phyloP scores from a whole-genome alignment of 2,329 filamentous ascomycete species.

The Knoxdaviesia proteae region DNA sequence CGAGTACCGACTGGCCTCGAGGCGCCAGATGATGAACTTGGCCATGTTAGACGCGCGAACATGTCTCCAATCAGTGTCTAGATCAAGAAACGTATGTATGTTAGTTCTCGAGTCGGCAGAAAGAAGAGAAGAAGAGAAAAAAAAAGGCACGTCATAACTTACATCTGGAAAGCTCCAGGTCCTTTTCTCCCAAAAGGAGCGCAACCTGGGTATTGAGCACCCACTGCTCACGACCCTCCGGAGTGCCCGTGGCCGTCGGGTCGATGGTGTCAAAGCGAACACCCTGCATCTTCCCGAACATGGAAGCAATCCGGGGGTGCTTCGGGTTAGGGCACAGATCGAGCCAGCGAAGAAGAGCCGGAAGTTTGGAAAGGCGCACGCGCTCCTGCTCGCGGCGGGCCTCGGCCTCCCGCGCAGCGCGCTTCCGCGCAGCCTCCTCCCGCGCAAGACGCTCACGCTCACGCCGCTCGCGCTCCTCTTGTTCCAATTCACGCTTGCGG shows the following conservation, averaged over 20 bases:
- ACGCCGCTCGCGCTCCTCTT: slow-evolving; percentile 22
- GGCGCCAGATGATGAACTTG: slow-evolving; percentile 37
- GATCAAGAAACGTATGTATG: too few relatives aligned
- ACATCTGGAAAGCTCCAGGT: slow-evolving; percentile 38
- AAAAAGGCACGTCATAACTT: slow-evolving; percentile 11
- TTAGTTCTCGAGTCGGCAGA: too few relatives aligned
- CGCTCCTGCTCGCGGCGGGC: slow-evolving; percentile 32
- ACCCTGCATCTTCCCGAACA: slow-evolving; percentile 35
- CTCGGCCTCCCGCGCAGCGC: slow-evolving; percentile 29
- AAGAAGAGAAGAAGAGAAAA: too few relatives aligned
- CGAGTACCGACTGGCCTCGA: slow-evolving; percentile 34
- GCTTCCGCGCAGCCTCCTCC: slow-evolving; percentile 26
- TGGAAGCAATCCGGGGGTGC: slow-evolving; percentile 24
- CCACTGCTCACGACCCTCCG: slow-evolving; percentile 43
- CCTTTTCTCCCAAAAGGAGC: slow-evolving; percentile 42
- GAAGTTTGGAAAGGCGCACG: slow-evolving; percentile 32
- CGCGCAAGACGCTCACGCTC: slow-evolving; percentile 24
- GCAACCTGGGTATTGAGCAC: slow-evolving; percentile 43
- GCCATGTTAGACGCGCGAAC: slow-evolving; percentile 29
- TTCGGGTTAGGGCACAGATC: slow-evolving; percentile 30
- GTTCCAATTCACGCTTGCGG: slow-evolving; percentile 1
- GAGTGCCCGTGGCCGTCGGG: slow-evolving; percentile 26
- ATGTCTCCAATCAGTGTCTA: slow-evolving; percentile 31
- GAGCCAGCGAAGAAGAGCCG: slow-evolving; percentile 40
- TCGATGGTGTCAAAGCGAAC: slow-evolving; percentile 44